phyloP scores from a whole-genome alignment of 1,284 basidiomycete species.

The Rhizoctonia solani region DNA sequence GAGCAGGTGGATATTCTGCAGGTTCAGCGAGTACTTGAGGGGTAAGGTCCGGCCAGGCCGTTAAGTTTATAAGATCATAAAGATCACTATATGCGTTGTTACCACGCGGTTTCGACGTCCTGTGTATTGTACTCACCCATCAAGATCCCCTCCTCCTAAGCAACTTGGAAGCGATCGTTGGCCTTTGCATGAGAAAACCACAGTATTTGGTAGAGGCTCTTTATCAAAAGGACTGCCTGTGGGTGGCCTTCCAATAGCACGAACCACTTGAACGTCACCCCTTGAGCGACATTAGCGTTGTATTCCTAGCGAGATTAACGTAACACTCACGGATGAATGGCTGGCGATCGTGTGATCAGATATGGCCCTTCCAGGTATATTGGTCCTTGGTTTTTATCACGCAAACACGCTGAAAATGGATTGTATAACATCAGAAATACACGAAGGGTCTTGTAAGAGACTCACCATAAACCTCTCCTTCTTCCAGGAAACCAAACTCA shows the following conservation, averaged over 20 bases:
- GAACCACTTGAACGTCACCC: slow-evolving; percentile 64
- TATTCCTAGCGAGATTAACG: background rate
- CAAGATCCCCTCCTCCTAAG: slow-evolving; percentile 73
- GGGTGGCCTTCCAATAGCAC: slow-evolving; percentile 67
- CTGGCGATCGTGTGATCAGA: slow-evolving; percentile 67
- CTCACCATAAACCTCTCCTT: slow-evolving; percentile 65
- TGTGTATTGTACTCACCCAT: slow-evolving; percentile 56
- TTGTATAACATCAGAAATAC: background rate
- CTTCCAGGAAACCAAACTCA: slow-evolving; percentile 66
- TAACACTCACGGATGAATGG: slow-evolving; percentile 61
- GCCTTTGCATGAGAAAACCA: slow-evolving; percentile 71
- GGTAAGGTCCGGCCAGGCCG: slow-evolving; percentile 54
- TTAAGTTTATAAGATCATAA: slow-evolving; percentile 47
- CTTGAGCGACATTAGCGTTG: slow-evolving; percentile 16
- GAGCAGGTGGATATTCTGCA: slow-evolving; percentile 58
- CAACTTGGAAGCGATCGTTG: slow-evolving; percentile 65
- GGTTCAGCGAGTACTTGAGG: slow-evolving; percentile 54
- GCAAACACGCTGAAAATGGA: slow-evolving; percentile 56
- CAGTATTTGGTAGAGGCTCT: slow-evolving; percentile 61
- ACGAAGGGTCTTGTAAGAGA: background rate
- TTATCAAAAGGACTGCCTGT: slow-evolving; percentile 37
- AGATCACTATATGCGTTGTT: slow-evolving; percentile 34
- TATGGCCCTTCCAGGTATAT: slow-evolving; percentile 59
- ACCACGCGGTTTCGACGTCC: slow-evolving; percentile 7
- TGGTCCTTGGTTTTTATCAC: slow-evolving; percentile 54